Evolutionary conservation across 164 flowering plant species (phyloP).

Genomic region (Macadamia tetraphylla): DNA sequence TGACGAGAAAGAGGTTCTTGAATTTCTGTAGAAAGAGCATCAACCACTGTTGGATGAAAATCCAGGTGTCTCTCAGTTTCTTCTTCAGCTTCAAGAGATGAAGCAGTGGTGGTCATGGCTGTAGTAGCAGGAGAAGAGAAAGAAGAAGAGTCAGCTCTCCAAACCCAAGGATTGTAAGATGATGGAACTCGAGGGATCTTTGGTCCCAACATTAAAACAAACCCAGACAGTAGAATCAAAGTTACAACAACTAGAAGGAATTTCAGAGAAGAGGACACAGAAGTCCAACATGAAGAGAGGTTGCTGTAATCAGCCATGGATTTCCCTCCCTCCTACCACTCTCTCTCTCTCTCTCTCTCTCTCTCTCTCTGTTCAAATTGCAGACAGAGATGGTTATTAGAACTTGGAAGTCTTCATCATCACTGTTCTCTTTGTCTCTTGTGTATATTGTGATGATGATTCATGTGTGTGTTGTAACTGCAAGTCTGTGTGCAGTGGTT

Average conservation of each 20-base stretch:
- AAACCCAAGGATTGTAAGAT: background rate
- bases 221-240: background rate
- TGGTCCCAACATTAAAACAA: background rate
- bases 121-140: background rate
- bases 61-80: background rate
- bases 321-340: background rate
- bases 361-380: too few species aligned
- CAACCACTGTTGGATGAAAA: background rate
- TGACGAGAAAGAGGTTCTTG: slow-evolving; percentile 9
- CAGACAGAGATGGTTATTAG: too few species aligned
- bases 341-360: background rate
- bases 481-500: too few species aligned
- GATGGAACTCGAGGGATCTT: background rate
- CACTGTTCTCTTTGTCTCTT: too few species aligned
- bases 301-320: background rate
- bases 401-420: too few species aligned
- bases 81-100: background rate
- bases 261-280: background rate
- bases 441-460: too few species aligned
- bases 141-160: background rate
- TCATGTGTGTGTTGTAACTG: too few species aligned
- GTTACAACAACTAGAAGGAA: background rate
- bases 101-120: too few species aligned
- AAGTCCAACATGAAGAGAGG: background rate
- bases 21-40: background rate